Percentiles rank a stretch among this genome's conserved stretches.
phyloP scores from a whole-genome alignment of 2,329 filamentous ascomycete genomes.

The Aquanectria penicillioides region DNA sequence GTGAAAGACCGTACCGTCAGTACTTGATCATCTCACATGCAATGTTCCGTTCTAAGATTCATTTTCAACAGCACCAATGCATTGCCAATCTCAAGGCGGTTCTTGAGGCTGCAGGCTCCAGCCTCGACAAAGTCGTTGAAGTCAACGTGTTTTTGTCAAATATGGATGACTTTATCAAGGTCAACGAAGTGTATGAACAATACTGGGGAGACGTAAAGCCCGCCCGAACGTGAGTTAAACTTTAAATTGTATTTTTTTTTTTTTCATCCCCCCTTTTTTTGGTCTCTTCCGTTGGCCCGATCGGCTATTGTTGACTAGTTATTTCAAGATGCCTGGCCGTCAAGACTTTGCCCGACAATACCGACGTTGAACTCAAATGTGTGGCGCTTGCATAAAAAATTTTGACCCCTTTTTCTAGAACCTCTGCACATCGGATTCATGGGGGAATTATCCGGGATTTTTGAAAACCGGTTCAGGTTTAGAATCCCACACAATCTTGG shows the following conservation, averaged over 20 bases:
- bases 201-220: constrained; percentile 11
- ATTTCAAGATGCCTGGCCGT: background rate
- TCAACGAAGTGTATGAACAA: constrained; percentile 72
- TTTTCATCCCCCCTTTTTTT: background rate
- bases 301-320: background rate
- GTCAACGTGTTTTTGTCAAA: constrained; percentile 75
- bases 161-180: constrained; percentile 76
- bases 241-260: background rate
- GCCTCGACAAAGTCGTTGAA: constrained; percentile 72
- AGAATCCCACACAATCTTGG: too few relatives aligned
- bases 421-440: too few relatives aligned
- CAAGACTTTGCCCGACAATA: background rate
- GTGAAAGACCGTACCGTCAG: constrained; percentile 69
- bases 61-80: constrained; percentile 58
- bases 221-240: constrained; percentile 6
- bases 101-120: constrained; percentile 71
- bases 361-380: constrained; percentile 6
- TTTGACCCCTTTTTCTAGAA: too few relatives aligned
- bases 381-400: too few relatives aligned
- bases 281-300: too few relatives aligned
- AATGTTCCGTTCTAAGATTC: background rate
- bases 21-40: background rate
- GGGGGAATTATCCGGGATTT: too few relatives aligned
- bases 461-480: too few relatives aligned
- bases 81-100: constrained; percentile 75